These are phyloP conservation scores for Barbatosphaeria neglecta DNA, from an alignment of 495 filamentous ascomycete genomes.

Conservation along the genomic window DNA sequence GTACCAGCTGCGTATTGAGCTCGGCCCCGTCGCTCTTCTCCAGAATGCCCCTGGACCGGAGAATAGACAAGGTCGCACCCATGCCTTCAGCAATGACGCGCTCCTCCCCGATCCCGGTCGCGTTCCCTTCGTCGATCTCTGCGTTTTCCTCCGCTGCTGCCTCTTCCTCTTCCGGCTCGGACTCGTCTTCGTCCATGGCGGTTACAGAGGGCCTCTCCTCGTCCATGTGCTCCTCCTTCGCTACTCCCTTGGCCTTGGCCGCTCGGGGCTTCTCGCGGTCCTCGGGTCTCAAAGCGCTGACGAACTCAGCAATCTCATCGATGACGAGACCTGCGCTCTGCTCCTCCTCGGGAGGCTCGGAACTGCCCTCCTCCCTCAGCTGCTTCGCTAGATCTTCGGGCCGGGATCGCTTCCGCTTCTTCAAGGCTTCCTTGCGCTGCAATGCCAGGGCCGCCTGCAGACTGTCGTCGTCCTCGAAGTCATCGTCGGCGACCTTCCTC, in stretches of 20 bases:
- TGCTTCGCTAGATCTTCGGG: slow-evolving; percentile 80
- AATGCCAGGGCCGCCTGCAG: slow-evolving; percentile 73
- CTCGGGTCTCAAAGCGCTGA: slow-evolving; percentile 66
- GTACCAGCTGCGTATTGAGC: slow-evolving; percentile 28
- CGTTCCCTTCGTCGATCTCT: slow-evolving; percentile 25
- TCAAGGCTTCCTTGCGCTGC: slow-evolving; percentile 70
- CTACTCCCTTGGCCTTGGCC: slow-evolving; percentile 20
- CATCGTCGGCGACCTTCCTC: slow-evolving; percentile 46
- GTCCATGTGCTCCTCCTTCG: slow-evolving; percentile 35
- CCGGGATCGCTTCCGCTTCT: slow-evolving; percentile 73
- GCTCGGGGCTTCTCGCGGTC: slow-evolving; percentile 49
- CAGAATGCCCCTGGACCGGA: slow-evolving; percentile 73
- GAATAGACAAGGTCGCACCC: slow-evolving; percentile 68
- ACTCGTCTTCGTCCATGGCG: slow-evolving; percentile 29
- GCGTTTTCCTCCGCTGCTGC: slow-evolving; percentile 51
- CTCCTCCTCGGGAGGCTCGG: slow-evolving; percentile 29
- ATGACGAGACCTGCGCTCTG: slow-evolving; percentile 70
- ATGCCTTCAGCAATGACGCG: slow-evolving; percentile 63
- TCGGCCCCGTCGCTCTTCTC: slow-evolving; percentile 49
- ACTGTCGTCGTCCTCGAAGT: slow-evolving; percentile 85
- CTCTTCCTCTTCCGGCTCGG: slow-evolving; percentile 35
- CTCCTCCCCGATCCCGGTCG: slow-evolving; percentile 63
- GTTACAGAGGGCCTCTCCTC: slow-evolving; percentile 22
- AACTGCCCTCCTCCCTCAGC: slow-evolving; percentile 59
- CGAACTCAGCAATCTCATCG: slow-evolving; percentile 91